phyloP scores from a whole-genome alignment of 208 protist species.

The Giardia duodenalis region DNA sequence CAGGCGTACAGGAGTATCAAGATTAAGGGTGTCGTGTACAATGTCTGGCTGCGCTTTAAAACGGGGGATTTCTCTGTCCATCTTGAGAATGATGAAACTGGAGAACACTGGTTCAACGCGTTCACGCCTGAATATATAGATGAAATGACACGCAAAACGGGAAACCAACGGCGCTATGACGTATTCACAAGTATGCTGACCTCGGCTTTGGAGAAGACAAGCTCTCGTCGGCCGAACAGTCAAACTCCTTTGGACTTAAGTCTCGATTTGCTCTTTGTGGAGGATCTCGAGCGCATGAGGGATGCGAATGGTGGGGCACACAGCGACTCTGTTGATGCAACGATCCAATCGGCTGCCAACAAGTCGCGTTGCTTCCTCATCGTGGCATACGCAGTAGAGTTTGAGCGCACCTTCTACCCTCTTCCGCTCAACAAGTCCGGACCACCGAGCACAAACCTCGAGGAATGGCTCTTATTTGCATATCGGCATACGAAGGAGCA shows the following conservation, averaged over 20 bases:
- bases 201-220: neutral
- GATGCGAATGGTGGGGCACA: neutral
- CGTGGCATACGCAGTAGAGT: neutral
- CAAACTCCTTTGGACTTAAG: neutral
- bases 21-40: neutral
- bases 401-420: neutral
- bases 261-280: neutral
- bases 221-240: neutral
- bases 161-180: neutral
- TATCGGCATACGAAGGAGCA: neutral
- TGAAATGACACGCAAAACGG: neutral
- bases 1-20: too few species aligned
- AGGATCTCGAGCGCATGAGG: neutral
- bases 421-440: neutral
- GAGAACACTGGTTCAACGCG: neutral
- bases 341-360: neutral
- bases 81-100: neutral
- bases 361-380: neutral
- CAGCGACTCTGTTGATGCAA: neutral
- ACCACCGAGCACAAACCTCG: neutral
- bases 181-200: neutral
- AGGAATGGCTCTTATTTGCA: neutral
- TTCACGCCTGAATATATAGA: neutral
- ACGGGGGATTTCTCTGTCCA: neutral
- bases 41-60: neutral